Base-by-base conservation (phyloP, 257 asterid genomes). In the Petunia axillaris region DNA sequence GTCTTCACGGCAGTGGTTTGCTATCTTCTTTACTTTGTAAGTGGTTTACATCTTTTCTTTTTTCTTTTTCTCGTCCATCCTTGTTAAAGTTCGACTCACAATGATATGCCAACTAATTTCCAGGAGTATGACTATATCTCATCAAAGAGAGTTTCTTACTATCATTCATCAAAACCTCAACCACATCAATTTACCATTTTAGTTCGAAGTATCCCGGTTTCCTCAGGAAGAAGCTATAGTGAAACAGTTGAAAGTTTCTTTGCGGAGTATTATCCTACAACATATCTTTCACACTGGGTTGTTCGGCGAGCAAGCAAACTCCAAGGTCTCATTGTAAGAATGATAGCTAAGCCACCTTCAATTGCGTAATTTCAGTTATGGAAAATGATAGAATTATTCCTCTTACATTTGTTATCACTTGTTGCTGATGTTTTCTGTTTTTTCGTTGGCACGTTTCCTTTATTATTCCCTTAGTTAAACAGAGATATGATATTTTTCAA, bases 11-110 rank as follows among this genome's bases (percentile, higher is more conserved):
- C 91, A 71, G 91, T 91, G 76, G 98, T 94, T 85, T 96, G 99
- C 93, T 96, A 90, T 88, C 94, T 90, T 85, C 99, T 96, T 82
- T 96, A 96, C 89, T 82, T 64, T 80, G 99, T 92, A 87, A 94
- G 99, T 93, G 78, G 80, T 76, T 83, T 81, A 38, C 59, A 16
- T 76, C 79, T 64, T 39, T 64, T 16, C 50, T 60, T 68, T 59
- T 76, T 80, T 67, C 54, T 16, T 1, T 64, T 55, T 43, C 70
- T 63, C 80, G 79, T 75, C 64, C 75, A 50, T 76, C 57, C 6
- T 73, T 50, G 62, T 13, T 35, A 73, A 73, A 73, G 62, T 35
- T 81, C 75, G 76, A 77, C 52, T 70, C 48, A 64, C 62, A 43
- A 64, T 76, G 75, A 64, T 40, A 75, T 80, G 52, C 54, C 82